Conservation (phyloP, 768 basidiomycete species). For the Clathrus columnatus region DNA sequence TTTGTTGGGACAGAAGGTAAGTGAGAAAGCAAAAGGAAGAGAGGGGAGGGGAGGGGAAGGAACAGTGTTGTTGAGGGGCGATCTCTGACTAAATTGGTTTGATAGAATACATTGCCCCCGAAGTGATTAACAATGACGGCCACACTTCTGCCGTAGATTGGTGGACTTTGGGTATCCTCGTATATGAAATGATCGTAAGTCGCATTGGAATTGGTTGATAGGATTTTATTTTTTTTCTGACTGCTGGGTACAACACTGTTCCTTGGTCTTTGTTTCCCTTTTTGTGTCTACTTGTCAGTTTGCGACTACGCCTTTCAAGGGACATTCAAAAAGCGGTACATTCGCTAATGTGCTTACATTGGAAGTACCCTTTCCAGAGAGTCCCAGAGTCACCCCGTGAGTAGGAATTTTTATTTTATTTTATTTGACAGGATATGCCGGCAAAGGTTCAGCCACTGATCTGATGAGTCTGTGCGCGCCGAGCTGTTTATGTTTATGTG, state of each 20-base stretch:
- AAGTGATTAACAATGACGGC: slow-evolving; percentile 93
- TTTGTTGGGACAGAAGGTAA: slow-evolving; percentile 98
- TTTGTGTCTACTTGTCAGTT: slow-evolving; percentile 48
- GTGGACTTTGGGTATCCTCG: slow-evolving; percentile 98
- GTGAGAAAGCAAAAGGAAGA: slow-evolving; percentile 13
- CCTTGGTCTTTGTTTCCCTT: not conserved
- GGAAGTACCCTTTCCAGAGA: slow-evolving; percentile 80
- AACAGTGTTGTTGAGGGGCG: not conserved
- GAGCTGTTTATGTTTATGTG: not conserved
- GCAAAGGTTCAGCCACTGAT: slow-evolving; percentile 9
- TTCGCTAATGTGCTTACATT: slow-evolving; percentile 90
- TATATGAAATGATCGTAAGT: slow-evolving; percentile 98
- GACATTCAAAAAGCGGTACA: slow-evolving; percentile 86
- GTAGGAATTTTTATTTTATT: no score
- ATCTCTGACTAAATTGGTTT: slow-evolving; percentile 14
- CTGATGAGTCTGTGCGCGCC: not conserved
- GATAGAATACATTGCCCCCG: slow-evolving; percentile 96
- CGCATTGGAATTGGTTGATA: slow-evolving; percentile 17
- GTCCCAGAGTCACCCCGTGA: slow-evolving; percentile 67
- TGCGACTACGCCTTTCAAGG: slow-evolving; percentile 99
- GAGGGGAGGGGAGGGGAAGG: not conserved
- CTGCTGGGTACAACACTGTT: not conserved
- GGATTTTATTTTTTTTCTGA: not conserved
- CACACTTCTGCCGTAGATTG: slow-evolving; percentile 99
- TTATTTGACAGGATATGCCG: not conserved